Percentiles rank a stretch among this genome's conserved stretches.
Conservation (phyloP, 768 basidiomycete species). For the Gautieria morchelliformis region DNA sequence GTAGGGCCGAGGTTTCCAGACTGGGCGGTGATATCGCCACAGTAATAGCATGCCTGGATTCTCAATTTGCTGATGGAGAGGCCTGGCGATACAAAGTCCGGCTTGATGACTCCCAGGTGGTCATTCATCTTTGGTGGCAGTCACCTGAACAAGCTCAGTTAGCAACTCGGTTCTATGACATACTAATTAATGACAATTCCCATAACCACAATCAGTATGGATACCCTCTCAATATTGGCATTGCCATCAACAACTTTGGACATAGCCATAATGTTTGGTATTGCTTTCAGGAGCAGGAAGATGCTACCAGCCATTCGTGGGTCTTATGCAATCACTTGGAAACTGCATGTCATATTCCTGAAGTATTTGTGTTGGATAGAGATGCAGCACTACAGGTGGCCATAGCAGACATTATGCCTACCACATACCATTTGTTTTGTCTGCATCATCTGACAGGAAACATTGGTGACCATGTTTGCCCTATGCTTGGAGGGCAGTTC, state of each 20-base stretch:
- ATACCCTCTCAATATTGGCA: constrained; percentile 1
- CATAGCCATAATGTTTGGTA: constrained; percentile 15
- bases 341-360: constrained; percentile 9
- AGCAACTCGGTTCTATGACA: background rate
- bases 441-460: constrained; percentile 24
- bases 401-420: constrained; percentile 13
- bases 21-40: constrained; percentile 1
- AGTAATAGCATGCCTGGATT: background rate
- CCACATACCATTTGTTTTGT: constrained; percentile 20
- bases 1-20: background rate
- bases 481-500: constrained; percentile 6
- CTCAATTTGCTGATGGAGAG: background rate
- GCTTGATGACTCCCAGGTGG: constrained; percentile 13
- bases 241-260: background rate
- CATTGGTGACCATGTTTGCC: constrained; percentile 15
- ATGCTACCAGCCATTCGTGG: constrained; percentile 15
- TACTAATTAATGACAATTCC: constrained; percentile 5
- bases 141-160: background rate
- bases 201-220: constrained; percentile 2
- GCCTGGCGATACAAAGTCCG: constrained; percentile 10
- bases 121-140: background rate
- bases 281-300: constrained; percentile 18
- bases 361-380: constrained; percentile 18
- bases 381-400: constrained; percentile 15
- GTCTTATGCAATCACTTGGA: constrained; percentile 19